These are phyloP conservation scores for Kodamaea kakaduensis DNA, from an alignment of 805 yeast species.

Conservation along the genomic window DNA sequence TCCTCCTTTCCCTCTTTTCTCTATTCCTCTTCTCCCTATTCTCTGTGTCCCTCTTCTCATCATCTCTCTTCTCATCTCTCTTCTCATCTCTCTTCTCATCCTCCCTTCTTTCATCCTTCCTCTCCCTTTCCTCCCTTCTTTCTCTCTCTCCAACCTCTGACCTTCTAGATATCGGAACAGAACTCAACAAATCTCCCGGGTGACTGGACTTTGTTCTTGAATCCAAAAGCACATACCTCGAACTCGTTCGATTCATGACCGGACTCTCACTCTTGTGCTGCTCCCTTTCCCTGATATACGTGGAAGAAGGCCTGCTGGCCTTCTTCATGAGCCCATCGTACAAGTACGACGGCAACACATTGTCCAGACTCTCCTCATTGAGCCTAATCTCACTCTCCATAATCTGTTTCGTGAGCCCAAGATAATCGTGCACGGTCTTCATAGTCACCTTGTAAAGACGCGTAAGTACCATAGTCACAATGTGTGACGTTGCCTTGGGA, in stretches of 20 bases:
- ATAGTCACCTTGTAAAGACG: constrained; percentile 86
- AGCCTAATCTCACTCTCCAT: constrained; percentile 68
- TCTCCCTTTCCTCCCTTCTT: constrained; percentile 1
- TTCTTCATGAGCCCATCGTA: constrained; percentile 52
- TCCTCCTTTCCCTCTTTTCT: too few species aligned
- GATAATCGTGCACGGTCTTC: constrained; percentile 81
- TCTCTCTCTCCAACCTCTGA: background rate
- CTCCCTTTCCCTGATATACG: constrained; percentile 5
- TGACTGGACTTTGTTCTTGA: constrained; percentile 54
- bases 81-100: too few species aligned
- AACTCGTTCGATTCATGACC: constrained; percentile 15
- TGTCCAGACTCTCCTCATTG: constrained; percentile 26
- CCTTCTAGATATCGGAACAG: constrained; percentile 61
- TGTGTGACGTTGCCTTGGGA: constrained; percentile 89
- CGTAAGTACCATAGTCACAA: constrained; percentile 86
- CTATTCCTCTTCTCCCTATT: background rate
- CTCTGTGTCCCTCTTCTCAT: constrained; percentile 3
- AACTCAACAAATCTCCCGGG: constrained; percentile 83
- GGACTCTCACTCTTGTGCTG: background rate
- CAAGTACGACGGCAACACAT: constrained; percentile 55
- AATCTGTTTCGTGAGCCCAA: constrained; percentile 80
- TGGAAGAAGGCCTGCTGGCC: constrained; percentile 16
- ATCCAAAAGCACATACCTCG: constrained; percentile 44
- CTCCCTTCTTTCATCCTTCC: background rate
- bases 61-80: background rate